Percentiles rank a stretch among this genome's conserved stretches.
Evolutionary conservation across 1,284 basidiomycete species (phyloP).

Genomic region (Austroboletus novae-zelandiae): DNA sequence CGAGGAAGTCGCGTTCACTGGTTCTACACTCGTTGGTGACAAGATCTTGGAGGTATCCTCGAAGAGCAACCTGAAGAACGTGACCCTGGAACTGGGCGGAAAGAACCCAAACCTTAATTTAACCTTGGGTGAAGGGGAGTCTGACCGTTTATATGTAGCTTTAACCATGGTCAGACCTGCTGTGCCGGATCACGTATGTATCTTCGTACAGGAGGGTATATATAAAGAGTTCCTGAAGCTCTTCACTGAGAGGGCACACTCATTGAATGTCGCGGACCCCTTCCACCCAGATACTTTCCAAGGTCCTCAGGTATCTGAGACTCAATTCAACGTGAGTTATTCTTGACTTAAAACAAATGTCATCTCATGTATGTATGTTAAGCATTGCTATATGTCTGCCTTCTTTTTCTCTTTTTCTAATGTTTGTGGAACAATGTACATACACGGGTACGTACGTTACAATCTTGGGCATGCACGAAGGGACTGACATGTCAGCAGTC

Average conservation of each 20-base stretch:
- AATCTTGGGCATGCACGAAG: no score
- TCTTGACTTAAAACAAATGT: background rate
- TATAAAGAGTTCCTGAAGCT: conserved; percentile 73
- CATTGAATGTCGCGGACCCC: conserved; percentile 76
- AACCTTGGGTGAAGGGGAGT: no score
- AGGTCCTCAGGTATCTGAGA: conserved; percentile 85
- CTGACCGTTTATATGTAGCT: no score
- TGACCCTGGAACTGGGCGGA: conserved; percentile 91
- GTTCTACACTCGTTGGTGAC: conserved; percentile 77
- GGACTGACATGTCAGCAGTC: no score
- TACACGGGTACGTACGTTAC: no score
- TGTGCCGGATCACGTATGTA: conserved; percentile 85
- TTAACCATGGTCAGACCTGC: no score
- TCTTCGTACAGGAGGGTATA: conserved; percentile 76
- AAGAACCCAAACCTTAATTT: conserved; percentile 92
- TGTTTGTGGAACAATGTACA: no score
- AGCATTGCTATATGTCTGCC: no score
- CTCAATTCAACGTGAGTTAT: conserved; percentile 58
- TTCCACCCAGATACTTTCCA: conserved; percentile 72
- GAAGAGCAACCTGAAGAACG: conserved; percentile 83
- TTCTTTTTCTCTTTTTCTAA: no score
- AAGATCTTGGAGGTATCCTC: conserved; percentile 84
- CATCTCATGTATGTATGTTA: background rate
- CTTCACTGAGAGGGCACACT: conserved; percentile 58
- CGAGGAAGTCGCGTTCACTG: conserved; percentile 76